A percentile compares a stretch with the other conserved stretches of the same genome.
These are phyloP conservation scores for Populus alba DNA, from an alignment of 345 rosid species.

Conservation along the genomic window DNA sequence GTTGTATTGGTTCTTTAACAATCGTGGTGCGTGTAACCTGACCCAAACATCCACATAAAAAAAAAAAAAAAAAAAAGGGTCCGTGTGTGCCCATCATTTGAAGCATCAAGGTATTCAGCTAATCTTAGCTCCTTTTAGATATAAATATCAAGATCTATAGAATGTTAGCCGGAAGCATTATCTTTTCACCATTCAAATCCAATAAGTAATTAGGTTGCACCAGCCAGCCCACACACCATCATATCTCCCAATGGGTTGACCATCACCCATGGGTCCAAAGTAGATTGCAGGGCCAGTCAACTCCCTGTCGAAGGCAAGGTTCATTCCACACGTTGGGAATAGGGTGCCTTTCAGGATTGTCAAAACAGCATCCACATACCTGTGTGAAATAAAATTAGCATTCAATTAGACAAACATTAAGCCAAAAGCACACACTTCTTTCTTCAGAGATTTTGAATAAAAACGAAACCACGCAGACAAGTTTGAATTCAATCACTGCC, in stretches of 20 bases:
- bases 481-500: not conserved
- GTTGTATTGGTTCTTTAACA: no score
- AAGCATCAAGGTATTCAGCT: not conserved
- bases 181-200: not conserved
- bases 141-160: not conserved
- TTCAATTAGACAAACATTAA: not conserved
- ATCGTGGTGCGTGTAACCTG: no score
- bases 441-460: not conserved
- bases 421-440: not conserved
- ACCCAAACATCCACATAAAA: no score
- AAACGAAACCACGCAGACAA: not conserved
- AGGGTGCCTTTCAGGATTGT: constrained; percentile 36
- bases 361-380: constrained; percentile 35
- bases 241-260: constrained; percentile 41
- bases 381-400: constrained; percentile 1
- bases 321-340: constrained; percentile 43
- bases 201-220: not conserved
- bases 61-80: not conserved
- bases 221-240: constrained; percentile 47
- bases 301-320: constrained; percentile 35
- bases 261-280: constrained; percentile 44
- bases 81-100: not conserved
- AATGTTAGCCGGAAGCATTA: not conserved
- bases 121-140: not conserved
- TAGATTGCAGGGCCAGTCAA: constrained; percentile 41